phyloP scores from a whole-genome alignment of 306 rosid species.

The Inga oerstediana region DNA sequence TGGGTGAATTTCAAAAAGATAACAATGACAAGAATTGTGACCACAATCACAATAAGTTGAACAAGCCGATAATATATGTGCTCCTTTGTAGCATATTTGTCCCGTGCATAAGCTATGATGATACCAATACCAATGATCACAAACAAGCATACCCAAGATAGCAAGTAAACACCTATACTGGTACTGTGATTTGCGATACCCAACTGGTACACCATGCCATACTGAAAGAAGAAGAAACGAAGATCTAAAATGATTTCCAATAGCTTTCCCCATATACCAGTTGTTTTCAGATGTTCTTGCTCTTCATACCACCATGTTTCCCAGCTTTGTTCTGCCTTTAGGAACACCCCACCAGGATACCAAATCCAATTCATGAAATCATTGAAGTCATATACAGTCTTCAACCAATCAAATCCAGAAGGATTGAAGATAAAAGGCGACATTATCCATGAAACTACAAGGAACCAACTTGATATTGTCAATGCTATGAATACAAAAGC shows the following conservation, averaged over 20 bases:
- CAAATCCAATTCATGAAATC: conserved; percentile 86
- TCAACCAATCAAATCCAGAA: conserved; percentile 97
- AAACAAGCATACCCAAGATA: conserved; percentile 83
- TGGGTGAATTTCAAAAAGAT: conserved; percentile 60
- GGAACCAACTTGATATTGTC: conserved; percentile 85
- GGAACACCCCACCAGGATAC: conserved; percentile 71
- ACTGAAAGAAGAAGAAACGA: conserved; percentile 98
- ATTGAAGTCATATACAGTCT: conserved; percentile 88
- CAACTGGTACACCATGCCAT: conserved; percentile 85
- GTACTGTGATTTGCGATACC: conserved; percentile 38
- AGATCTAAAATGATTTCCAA: conserved; percentile 91
- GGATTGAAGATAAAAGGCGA: conserved; percentile 92
- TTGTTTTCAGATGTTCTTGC: conserved; percentile 86
- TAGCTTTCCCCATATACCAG: conserved; percentile 97
- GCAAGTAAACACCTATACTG: conserved; percentile 78
- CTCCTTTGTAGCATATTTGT: conserved; percentile 75
- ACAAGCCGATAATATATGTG: conserved; percentile 82
- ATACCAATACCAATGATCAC: conserved; percentile 72
- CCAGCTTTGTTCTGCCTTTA: conserved; percentile 85
- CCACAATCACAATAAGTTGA: conserved; percentile 70
- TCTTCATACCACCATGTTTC: conserved; percentile 96
- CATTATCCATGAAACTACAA: conserved; percentile 92
- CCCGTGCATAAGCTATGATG: conserved; percentile 64
- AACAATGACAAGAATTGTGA: conserved; percentile 58
- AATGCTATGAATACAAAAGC: conserved; percentile 75